Base-by-base conservation (phyloP, 192 early-diverging fungal genomes). In the Mortierella antarctica region DNA sequence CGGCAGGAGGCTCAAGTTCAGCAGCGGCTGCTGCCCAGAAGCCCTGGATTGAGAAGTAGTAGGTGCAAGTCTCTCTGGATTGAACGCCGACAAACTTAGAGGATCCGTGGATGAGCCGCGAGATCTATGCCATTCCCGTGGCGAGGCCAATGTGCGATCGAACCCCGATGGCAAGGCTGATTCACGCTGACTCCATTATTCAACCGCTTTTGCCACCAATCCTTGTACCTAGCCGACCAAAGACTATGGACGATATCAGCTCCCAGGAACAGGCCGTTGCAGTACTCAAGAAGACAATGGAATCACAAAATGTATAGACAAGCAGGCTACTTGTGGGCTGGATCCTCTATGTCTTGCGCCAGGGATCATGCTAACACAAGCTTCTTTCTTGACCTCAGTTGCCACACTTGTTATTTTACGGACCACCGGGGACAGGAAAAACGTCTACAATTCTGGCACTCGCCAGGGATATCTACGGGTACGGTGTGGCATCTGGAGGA, bases 361-460 rank as follows among this genome's bases (percentile, higher is more conserved):
- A 44, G 7, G 12, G 6, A 15, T 73, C 58, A 13, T 45, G 44
- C 9, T 23, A 23, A 41, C 40, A 42, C 39, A 42, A 14, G 44
- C 18, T 20, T 39, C 52, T 39, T 12, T 7, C 13, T 52, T 7
- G 45, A 51, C 39, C 49, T n/a, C 63, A 96, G 94, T 87, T 99
- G 41, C 97, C 97, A 14, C 97, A 99, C 77, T 86, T 98, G 31
- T 83, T 99, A 41, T 98, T 99, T 80, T 98, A 97, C 84, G 97
- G 97, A n/a, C 96, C 96, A 49, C 95, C 97, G 47, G 97, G 97
- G 41, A 99, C 96, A 0, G 97, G 97, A 76, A 99, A 99, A 82
- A 99, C 97, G 5, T 96, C 94, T 1, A 96, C 97, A 0, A 96
- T 98, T 55, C 83, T 99, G 21, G 97, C 97, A 0, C 85, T 98